Evolutionary conservation across 352 stramenopile species (phyloP), one percentile per base, ranked within the genome.

Genomic region (Phytopythium ostracodes): DNA sequence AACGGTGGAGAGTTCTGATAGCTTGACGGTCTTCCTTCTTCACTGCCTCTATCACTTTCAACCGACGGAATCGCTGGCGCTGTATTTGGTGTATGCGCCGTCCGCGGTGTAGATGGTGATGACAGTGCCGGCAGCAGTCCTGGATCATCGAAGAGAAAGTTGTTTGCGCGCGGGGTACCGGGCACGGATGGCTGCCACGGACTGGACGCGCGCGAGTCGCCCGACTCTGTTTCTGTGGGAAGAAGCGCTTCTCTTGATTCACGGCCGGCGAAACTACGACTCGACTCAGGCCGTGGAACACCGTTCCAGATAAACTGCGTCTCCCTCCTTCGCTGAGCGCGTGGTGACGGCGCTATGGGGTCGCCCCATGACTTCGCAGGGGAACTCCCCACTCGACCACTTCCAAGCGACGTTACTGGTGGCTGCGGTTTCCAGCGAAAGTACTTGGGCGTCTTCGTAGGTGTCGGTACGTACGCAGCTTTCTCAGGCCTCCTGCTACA

Each of bases 371-470:
- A 40, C 18, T 42, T 60, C n/a, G 27, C 27, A 31, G 55, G 40
- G 1, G 38, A 60, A 4, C 38, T 52, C 17, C 24, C 38, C 5
- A 27, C n/a, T 10, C 55, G 38, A 24, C 18, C 22, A 33, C 12
- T 11, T 49, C n/a, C n/a, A 47, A 7, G 52, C 9, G 33, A 27
- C 15, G 60, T 36, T 25, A 8, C 24, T 51, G 63, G 57, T 20
- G 42, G 40, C 12, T 76, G 66, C 4, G 64, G 71, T 35, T 84
- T 87, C 81, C 77, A 90, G 22, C 78, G 73, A 57, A 88, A 90
- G 60, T 90, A 90, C 54, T 78, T 67, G 0, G 79, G 81, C 0
- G 79, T 88, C 31, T 77, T 75, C 8, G 76, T 72, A 12, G 81
- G 78, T 1, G 54, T 71, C 12, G 73, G 63, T 1, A 77, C 47